A percentile compares a stretch with the other conserved stretches of the same genome.
Conservation (phyloP, 352 stramenopile genomes). For the Globisporangium alternatum region DNA sequence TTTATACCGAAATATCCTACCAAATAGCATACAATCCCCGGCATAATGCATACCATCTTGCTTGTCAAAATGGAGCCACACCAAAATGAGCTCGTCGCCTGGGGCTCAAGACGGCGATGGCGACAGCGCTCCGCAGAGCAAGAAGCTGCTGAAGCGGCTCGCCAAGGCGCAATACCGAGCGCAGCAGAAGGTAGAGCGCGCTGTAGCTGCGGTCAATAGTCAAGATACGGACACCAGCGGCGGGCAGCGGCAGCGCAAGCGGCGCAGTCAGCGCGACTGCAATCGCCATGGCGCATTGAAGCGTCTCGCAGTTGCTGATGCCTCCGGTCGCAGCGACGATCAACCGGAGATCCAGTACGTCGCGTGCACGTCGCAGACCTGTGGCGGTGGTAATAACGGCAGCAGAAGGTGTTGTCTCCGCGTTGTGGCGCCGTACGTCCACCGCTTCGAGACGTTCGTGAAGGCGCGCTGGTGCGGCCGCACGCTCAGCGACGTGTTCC, state of each 20-base stretch:
- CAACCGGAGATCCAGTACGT: constrained; percentile 25
- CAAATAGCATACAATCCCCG: background rate
- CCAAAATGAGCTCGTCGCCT: background rate
- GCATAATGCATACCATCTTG: background rate
- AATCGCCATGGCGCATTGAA: constrained; percentile 12
- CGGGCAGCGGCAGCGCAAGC: constrained; percentile 29
- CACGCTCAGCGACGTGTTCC: constrained; percentile 84
- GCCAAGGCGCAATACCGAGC: constrained; percentile 35
- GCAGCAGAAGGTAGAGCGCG: constrained; percentile 31
- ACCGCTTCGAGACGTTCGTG: constrained; percentile 87
- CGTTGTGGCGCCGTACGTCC: constrained; percentile 85
- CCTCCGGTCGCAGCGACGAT: background rate
- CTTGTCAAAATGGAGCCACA: background rate
- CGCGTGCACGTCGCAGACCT: constrained; percentile 27
- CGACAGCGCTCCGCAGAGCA: constrained; percentile 20
- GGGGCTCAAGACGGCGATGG: background rate
- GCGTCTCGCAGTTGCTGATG: background rate
- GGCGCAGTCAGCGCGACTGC: constrained; percentile 35
- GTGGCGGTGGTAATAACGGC: constrained; percentile 10
- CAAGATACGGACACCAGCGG: constrained; percentile 1
- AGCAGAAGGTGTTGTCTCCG: constrained; percentile 27
- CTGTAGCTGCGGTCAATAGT: constrained; percentile 12
- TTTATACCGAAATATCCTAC: background rate
- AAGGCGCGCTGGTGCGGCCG: constrained; percentile 90
- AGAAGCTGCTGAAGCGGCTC: constrained; percentile 50